Evolutionary conservation across 1,284 basidiomycete genomes (phyloP).

Genomic region (Fistulinella cinereoalba): DNA sequence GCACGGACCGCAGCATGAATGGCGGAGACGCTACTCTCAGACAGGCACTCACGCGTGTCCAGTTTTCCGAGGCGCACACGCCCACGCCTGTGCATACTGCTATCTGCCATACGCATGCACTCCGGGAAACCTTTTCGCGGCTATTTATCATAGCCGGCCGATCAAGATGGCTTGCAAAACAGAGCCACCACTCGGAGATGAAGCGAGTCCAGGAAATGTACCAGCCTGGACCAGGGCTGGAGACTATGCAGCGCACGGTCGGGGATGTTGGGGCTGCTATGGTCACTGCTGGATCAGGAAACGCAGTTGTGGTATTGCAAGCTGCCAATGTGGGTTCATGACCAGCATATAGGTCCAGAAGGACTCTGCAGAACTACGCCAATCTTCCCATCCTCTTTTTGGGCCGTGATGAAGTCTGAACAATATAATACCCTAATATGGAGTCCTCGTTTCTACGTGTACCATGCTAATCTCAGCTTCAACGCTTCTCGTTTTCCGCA

Average conservation of each 20-base stretch:
- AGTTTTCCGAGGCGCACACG: conserved; percentile 48
- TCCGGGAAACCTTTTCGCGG: conserved; percentile 20
- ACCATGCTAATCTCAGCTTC: no score
- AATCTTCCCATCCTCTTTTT: no score
- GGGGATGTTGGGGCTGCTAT: conserved; percentile 75
- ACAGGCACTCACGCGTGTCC: conserved; percentile 46
- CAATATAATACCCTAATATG: no score
- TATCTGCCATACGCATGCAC: conserved; percentile 40
- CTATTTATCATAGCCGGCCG: conserved; percentile 77
- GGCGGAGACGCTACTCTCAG: not conserved
- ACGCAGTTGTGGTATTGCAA: conserved; percentile 31
- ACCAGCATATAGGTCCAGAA: not conserved
- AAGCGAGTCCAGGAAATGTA: no score
- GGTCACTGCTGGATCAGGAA: conserved; percentile 28
- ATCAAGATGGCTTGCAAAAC: conserved; percentile 64
- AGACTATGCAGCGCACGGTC: conserved; percentile 65
- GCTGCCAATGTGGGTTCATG: conserved; percentile 2
- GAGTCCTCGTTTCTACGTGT: no score
- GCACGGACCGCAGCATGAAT: not conserved
- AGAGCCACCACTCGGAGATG: no score
- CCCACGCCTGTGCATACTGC: conserved; percentile 53
- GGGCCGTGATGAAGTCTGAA: no score
- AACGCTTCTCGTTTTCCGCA: no score
- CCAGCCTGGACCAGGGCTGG: no score
- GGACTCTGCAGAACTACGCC: no score